phyloP scores from a whole-genome alignment of 1,284 basidiomycete genomes.

The Sanghuangporus weigelae region DNA sequence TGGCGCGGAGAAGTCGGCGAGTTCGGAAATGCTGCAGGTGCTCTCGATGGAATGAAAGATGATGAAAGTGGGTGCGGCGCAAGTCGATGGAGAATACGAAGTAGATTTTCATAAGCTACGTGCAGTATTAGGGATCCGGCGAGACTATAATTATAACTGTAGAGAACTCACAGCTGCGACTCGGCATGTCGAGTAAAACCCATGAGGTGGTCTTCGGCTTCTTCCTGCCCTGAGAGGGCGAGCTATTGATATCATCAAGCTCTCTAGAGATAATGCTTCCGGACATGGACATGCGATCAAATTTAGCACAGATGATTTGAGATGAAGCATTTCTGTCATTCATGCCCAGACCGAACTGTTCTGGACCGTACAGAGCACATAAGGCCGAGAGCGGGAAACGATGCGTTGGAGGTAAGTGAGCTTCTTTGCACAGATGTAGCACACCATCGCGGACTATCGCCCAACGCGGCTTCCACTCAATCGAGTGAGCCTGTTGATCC shows the following conservation, averaged over 20 bases:
- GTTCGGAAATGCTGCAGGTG: slow-evolving; percentile 21
- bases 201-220: slow-evolving; percentile 35
- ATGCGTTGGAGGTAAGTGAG: slow-evolving; percentile 40
- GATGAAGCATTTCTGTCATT: slow-evolving; percentile 19
- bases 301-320: slow-evolving; percentile 49
- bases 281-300: slow-evolving; percentile 21
- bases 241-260: not conserved
- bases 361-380: slow-evolving; percentile 39
- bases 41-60: slow-evolving; percentile 37
- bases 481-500: slow-evolving; percentile 17
- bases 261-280: not conserved
- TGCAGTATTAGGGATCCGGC: not conserved
- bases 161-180: slow-evolving; percentile 40
- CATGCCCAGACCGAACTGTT: slow-evolving; percentile 33
- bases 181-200: slow-evolving; percentile 55
- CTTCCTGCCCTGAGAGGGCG: slow-evolving; percentile 11
- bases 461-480: slow-evolving; percentile 64
- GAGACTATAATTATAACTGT: not conserved
- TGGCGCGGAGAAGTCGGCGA: slow-evolving; percentile 16
- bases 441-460: slow-evolving; percentile 53
- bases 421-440: slow-evolving; percentile 49
- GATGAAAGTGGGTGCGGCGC: slow-evolving; percentile 38
- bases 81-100: slow-evolving; percentile 57
- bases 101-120: slow-evolving; percentile 47
- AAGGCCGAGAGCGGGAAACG: slow-evolving; percentile 38